Evolutionary conservation across 83 land plant genomes (phyloP).

Genomic region (Picea mariana): DNA sequence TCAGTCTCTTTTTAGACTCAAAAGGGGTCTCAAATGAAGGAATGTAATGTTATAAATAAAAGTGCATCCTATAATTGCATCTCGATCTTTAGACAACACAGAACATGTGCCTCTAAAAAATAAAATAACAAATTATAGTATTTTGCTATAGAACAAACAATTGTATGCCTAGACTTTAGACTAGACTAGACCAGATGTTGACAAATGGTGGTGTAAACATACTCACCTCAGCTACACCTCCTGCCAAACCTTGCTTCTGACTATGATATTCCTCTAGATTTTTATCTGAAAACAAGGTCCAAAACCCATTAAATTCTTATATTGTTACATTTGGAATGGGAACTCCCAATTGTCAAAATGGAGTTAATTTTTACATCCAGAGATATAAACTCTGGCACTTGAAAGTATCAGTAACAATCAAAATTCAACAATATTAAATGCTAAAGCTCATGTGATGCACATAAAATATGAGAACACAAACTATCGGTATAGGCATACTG

Average conservation of each 20-base stretch:
- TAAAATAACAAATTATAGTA: background rate
- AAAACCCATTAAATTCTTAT: background rate
- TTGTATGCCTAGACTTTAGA: background rate
- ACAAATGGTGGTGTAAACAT: background rate
- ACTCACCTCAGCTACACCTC: constrained; percentile 8
- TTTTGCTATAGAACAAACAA: background rate
- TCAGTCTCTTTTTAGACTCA: background rate
- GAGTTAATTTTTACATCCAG: no score
- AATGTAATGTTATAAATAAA: background rate
- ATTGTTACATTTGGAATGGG: background rate
- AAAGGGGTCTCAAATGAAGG: background rate
- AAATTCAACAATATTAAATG: background rate
- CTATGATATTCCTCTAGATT: background rate
- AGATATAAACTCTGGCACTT: background rate
- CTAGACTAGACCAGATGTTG: background rate
- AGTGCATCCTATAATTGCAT: background rate
- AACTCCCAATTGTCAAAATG: background rate
- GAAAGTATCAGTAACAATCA: background rate
- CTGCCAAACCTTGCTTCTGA: background rate
- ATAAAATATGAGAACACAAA: background rate
- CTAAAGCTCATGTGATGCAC: background rate
- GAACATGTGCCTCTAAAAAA: background rate
- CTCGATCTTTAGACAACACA: background rate
- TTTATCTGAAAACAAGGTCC: background rate
- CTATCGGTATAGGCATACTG: background rate